Evolutionary conservation across 2,329 filamentous ascomycete species (phyloP), one percentile per base, ranked within the genome.

Genomic region (Neoarthrinium moseri): DNA sequence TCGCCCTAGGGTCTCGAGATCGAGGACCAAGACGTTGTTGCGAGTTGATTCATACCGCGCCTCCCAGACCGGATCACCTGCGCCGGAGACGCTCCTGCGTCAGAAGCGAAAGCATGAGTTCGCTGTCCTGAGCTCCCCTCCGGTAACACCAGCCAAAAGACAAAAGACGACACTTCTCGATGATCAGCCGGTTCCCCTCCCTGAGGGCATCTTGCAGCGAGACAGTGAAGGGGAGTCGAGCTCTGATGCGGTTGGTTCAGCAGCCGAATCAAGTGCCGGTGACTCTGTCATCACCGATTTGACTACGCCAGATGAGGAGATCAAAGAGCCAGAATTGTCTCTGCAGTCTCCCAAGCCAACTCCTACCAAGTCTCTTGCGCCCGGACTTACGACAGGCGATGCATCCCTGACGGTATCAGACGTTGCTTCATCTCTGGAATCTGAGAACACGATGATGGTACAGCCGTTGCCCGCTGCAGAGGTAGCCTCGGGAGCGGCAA

Each of bases 121-220:
- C 5, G 71, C 74, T 24, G 64, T 63, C 4, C 62, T 81, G 5
- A 72, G 71, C 2, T 79, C 78, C 4, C 79, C 79, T 1, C 79
- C 79, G 0, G 65, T 75, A 11, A 83, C 79, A 0, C 79, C 79
- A 0, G 66, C 75, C 0, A 82, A 82, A 56, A 72, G 66, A 47
- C 62, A 68, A 11, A 79, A 74, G 56, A 62, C 61, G 4, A 53
- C 54, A 2, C 53, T 60, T 4, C 63, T 62, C 34, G 61, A 64
- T 5, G 49, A 65, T 4, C 47, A 51, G 13, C 56, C 65, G 2
- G 38, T 66, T 6, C 45, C 63, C 4, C 39, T 56, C 3, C 60
- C 56, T 1, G 50, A 58, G 1, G 57, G 57, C 2, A 58, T 64
- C 12, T 72, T 71, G 0, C 64, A 68, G 24, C 65, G 57, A 15